A percentile compares a stretch with the other conserved stretches of the same genome.
These are phyloP conservation scores for Colletotrichum neosansevieriae DNA, from an alignment of 2,329 filamentous ascomycete genomes.

Conservation along the genomic window DNA sequence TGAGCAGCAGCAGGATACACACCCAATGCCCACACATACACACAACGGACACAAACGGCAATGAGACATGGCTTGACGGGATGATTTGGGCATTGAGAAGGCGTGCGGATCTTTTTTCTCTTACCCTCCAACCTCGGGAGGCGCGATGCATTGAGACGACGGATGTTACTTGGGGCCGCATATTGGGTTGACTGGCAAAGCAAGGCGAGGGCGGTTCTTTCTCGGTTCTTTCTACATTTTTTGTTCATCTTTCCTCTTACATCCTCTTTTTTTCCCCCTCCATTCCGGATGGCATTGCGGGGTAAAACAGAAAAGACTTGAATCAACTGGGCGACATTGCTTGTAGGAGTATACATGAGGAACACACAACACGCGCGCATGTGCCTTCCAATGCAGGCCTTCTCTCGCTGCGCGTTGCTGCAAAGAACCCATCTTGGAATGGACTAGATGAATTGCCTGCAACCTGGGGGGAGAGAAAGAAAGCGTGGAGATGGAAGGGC, in stretches of 20 bases:
- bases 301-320: constrained; percentile 24
- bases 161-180: constrained; percentile 34
- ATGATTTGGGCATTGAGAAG: constrained; percentile 28
- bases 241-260: not conserved
- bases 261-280: not conserved
- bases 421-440: too few species aligned
- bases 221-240: constrained; percentile 7
- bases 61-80: constrained; percentile 38
- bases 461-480: too few species aligned
- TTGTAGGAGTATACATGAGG: constrained; percentile 33
- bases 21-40: not conserved
- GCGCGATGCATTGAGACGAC: constrained; percentile 25
- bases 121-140: not conserved
- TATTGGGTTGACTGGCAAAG: constrained; percentile 28
- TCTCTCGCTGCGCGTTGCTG: not conserved
- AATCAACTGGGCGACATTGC: constrained; percentile 21
- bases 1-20: not conserved
- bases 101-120: constrained; percentile 31
- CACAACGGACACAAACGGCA: not conserved
- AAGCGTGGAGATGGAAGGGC: not conserved
- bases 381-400: constrained; percentile 14
- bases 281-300: constrained; percentile 33
- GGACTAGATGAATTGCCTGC: too few species aligned
- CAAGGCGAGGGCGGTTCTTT: constrained; percentile 34
- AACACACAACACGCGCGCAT: not conserved